These are phyloP conservation scores for Chaetomium tenue DNA, from an alignment of 495 filamentous ascomycete genomes.

Conservation along the genomic window DNA sequence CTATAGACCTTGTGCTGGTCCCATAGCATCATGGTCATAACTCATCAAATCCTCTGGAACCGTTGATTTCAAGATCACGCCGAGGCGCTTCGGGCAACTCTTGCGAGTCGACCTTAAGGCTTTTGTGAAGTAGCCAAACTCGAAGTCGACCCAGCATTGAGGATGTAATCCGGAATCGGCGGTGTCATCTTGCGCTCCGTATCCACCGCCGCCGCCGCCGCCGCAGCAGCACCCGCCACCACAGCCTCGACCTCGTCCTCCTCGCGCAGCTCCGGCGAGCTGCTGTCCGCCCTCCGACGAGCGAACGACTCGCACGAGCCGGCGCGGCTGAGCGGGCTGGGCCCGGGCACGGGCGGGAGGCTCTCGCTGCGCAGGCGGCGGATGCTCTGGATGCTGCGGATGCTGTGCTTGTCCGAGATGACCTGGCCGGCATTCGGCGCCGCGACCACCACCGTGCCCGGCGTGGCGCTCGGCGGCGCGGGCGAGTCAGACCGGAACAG, in stretches of 20 bases:
- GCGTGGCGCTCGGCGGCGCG: constrained; percentile 61
- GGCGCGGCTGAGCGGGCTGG: constrained; percentile 52
- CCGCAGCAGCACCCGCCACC: not conserved
- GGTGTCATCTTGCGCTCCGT: constrained; percentile 52
- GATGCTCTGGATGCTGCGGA: constrained; percentile 59
- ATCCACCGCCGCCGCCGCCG: constrained; percentile 1
- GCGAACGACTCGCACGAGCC: constrained; percentile 50
- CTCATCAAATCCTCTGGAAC: not conserved
- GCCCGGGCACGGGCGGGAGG: constrained; percentile 50
- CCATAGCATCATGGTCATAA: constrained; percentile 5
- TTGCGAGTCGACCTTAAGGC: constrained; percentile 23
- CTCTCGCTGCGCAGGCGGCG: constrained; percentile 56
- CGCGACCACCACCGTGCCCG: constrained; percentile 68
- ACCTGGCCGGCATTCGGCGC: constrained; percentile 67
- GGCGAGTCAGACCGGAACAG: constrained; percentile 77
- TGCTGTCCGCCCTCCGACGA: constrained; percentile 27
- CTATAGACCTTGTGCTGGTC: not conserved
- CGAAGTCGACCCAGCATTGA: constrained; percentile 48
- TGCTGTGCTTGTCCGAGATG: constrained; percentile 57
- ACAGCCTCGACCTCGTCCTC: constrained; percentile 33
- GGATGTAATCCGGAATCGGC: constrained; percentile 58
- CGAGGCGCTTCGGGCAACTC: not conserved
- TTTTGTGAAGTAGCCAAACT: constrained; percentile 44
- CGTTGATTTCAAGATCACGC: not conserved
- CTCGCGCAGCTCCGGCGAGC: constrained; percentile 34